Percentiles rank a stretch among this genome's conserved stretches.
Evolutionary conservation across 2,329 filamentous ascomycete genomes (phyloP).

Genomic region (Fusarium phyllophilum): DNA sequence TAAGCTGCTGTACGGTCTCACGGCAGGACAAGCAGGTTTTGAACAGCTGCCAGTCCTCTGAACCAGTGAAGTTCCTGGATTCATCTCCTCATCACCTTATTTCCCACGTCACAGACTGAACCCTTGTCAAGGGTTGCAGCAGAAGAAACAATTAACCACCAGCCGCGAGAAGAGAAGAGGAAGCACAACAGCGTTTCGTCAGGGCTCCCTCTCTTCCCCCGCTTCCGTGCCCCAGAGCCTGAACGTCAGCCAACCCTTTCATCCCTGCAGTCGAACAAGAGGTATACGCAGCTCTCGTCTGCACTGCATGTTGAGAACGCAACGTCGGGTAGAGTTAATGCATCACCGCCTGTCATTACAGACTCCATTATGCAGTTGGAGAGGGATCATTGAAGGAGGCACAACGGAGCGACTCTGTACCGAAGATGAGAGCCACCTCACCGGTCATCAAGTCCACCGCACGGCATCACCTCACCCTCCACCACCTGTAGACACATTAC

Average conservation of each 20-base stretch:
- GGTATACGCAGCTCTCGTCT: slow-evolving; percentile 18
- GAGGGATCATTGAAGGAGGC: background rate
- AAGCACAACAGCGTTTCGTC: slow-evolving; percentile 14
- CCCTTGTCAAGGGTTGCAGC: slow-evolving; percentile 15
- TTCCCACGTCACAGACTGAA: slow-evolving; percentile 23
- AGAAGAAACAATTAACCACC: slow-evolving; percentile 12
- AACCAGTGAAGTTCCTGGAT: slow-evolving; percentile 14
- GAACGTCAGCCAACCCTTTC: slow-evolving; percentile 26
- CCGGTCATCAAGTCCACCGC: slow-evolving; percentile 12
- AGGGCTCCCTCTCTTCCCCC: slow-evolving; percentile 6
- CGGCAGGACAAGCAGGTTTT: slow-evolving; percentile 19
- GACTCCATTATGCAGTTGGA: slow-evolving; percentile 1
- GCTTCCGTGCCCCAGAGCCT: slow-evolving; percentile 13
- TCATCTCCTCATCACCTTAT: slow-evolving; percentile 18
- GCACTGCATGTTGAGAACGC: slow-evolving; percentile 15
- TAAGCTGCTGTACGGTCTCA: slow-evolving; percentile 16
- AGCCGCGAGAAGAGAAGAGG: slow-evolving; percentile 19
- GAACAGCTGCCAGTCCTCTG: slow-evolving; percentile 4
- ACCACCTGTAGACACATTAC: background rate
- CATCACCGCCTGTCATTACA: slow-evolving; percentile 24
- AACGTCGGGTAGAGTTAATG: slow-evolving; percentile 15
- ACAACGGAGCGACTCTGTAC: slow-evolving; percentile 3
- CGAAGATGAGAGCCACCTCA: slow-evolving; percentile 17
- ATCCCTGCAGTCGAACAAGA: slow-evolving; percentile 22
- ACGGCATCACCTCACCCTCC: slow-evolving; percentile 12